Evolutionary conservation across 768 basidiomycete species (phyloP).

Genomic region (Termitomyces sp.): DNA sequence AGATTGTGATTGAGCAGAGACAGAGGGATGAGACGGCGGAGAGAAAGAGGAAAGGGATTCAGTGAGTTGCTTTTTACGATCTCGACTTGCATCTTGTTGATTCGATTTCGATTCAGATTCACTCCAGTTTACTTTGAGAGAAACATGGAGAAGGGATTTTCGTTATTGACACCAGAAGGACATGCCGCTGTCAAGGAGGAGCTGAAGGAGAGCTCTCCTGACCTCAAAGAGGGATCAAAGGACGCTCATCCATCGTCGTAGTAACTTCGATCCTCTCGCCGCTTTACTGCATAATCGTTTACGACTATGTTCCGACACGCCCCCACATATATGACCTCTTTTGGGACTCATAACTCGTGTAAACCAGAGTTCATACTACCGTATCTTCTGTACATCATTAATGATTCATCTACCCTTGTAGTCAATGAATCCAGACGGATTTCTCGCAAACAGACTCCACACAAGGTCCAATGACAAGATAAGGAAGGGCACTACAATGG

Average conservation of each 20-base stretch:
- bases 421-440: too few species aligned
- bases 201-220: constrained; percentile 36
- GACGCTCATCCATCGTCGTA: not conserved
- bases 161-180: constrained; percentile 68
- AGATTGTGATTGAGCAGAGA: constrained; percentile 87
- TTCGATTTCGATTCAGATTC: constrained; percentile 42
- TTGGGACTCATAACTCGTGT: not conserved
- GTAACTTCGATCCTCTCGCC: not conserved
- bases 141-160: constrained; percentile 62
- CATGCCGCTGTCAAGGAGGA: constrained; percentile 73
- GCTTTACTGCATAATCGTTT: not conserved
- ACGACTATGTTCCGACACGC: not conserved
- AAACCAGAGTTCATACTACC: not conserved
- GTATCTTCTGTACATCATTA: not conserved
- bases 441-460: not conserved
- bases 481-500: not conserved
- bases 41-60: constrained; percentile 73
- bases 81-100: not conserved
- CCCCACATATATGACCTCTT: not conserved
- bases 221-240: constrained; percentile 25
- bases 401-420: not conserved
- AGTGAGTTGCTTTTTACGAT: constrained; percentile 50
- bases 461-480: not conserved
- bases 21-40: constrained; percentile 89
- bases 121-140: constrained; percentile 73